A percentile compares a stretch with the other conserved stretches of the same genome.
Evolutionary conservation across 495 filamentous ascomycete genomes (phyloP).

Genomic region (Glutinoglossum americanum): DNA sequence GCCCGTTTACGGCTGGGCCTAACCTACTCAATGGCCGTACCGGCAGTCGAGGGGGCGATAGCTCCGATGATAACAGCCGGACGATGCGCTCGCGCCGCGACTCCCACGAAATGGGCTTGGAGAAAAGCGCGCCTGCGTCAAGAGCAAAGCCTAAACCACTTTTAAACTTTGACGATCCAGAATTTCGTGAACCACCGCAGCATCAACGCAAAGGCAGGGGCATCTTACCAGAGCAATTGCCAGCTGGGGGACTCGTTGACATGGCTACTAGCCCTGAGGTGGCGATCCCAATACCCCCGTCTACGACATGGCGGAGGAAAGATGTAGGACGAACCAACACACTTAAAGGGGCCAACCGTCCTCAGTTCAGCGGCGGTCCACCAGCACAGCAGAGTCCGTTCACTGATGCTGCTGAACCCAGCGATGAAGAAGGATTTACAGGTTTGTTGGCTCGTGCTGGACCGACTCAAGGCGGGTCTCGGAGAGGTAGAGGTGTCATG

Average conservation of each 20-base stretch:
- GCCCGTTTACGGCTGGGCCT: background rate
- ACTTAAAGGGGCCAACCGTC: background rate
- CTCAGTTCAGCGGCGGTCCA: constrained; percentile 2
- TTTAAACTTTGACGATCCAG: constrained; percentile 45
- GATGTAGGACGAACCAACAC: constrained; percentile 3
- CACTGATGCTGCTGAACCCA: constrained; percentile 2
- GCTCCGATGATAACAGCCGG: background rate
- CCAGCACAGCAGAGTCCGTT: background rate
- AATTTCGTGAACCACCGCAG: constrained; percentile 56
- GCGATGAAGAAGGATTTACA: constrained; percentile 12
- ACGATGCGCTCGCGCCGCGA: constrained; percentile 17
- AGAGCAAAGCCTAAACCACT: constrained; percentile 35
- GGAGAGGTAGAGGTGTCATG: constrained; percentile 27
- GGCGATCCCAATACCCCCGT: constrained; percentile 22
- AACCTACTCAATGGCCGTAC: background rate
- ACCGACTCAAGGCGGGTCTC: constrained; percentile 9
- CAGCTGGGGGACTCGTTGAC: constrained; percentile 37
- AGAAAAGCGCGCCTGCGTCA: constrained; percentile 15
- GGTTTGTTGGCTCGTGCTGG: constrained; percentile 11
- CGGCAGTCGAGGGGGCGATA: background rate
- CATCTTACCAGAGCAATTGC: constrained; percentile 32
- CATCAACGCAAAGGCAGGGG: constrained; percentile 45
- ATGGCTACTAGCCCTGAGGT: constrained; percentile 37
- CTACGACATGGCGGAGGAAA: constrained; percentile 29
- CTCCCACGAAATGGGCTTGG: constrained; percentile 9